Evolutionary conservation across 805 yeast species (phyloP).

Genomic region (Lachancea lanzarotensis): DNA sequence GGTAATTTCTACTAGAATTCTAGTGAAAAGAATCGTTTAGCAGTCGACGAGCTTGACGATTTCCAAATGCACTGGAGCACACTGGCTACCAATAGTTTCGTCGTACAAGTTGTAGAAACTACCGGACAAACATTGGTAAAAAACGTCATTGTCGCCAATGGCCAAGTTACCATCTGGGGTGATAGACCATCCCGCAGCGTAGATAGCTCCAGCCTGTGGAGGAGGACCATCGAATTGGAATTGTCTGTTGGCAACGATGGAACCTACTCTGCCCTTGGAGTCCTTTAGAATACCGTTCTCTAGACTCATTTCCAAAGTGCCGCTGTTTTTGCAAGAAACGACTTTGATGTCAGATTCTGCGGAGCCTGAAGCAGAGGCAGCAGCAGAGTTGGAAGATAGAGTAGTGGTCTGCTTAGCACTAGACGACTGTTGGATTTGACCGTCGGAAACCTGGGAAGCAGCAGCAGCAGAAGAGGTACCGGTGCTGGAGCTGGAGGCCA

Average conservation of each 20-base stretch:
- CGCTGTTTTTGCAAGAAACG: conserved; percentile 26
- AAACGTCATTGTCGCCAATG: conserved; percentile 47
- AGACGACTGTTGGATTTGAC: conserved; percentile 37
- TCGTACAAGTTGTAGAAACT: conserved; percentile 63
- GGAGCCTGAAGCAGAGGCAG: conserved; percentile 21
- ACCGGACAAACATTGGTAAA: conserved; percentile 63
- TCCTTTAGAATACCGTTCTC: conserved; percentile 47
- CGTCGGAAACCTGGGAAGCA: conserved; percentile 41
- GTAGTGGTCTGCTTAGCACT: conserved; percentile 21
- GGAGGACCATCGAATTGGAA: conserved; percentile 76
- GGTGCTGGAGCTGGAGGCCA: neutral
- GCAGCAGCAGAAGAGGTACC: conserved; percentile 2
- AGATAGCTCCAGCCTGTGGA: conserved; percentile 64
- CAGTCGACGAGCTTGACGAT: conserved; percentile 47
- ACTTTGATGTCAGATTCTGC: conserved; percentile 12
- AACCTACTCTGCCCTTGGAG: conserved; percentile 55
- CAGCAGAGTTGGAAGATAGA: conserved; percentile 26
- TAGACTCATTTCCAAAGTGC: conserved; percentile 47
- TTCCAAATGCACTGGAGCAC: conserved; percentile 48
- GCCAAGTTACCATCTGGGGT: conserved; percentile 52
- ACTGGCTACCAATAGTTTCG: conserved; percentile 46
- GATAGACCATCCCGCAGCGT: conserved; percentile 59
- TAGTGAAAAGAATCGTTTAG: conserved; percentile 17
- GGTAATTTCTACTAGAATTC: neutral
- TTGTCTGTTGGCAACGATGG: conserved; percentile 69